Evolutionary conservation across 495 filamentous ascomycete species (phyloP).

Genomic region (Aspergillus sclerotiicarbonarius): DNA sequence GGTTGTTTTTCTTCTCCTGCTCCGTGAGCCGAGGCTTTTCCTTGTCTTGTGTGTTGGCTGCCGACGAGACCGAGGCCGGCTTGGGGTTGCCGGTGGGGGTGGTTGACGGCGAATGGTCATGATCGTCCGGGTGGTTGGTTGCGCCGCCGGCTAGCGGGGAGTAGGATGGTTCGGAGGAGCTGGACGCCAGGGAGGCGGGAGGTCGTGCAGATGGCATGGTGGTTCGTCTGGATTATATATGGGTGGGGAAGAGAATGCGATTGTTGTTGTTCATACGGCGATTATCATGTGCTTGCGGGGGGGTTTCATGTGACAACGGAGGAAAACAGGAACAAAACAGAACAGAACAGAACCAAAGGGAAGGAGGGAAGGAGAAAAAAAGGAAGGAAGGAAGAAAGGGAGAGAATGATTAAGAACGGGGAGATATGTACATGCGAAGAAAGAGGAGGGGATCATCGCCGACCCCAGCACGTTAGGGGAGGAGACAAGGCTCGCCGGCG

Average conservation of each 20-base stretch:
- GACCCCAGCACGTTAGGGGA: neutral
- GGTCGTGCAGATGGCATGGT: slow-evolving; percentile 28
- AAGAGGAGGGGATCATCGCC: slow-evolving; percentile 2
- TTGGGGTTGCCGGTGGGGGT: slow-evolving; percentile 51
- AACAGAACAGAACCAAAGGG: neutral
- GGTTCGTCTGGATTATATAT: neutral
- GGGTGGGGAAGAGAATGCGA: neutral
- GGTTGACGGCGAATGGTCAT: slow-evolving; percentile 44
- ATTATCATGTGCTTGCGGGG: slow-evolving; percentile 7
- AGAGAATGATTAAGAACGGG: neutral
- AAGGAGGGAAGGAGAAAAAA: slow-evolving; percentile 1
- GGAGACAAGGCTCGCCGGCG: neutral
- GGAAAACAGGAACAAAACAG: neutral
- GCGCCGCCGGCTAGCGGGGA: slow-evolving; percentile 19
- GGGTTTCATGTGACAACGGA: slow-evolving; percentile 12
- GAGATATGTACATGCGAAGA: neutral
- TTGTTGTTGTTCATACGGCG: neutral
- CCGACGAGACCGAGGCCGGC: slow-evolving; percentile 13
- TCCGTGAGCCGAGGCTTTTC: slow-evolving; percentile 79
- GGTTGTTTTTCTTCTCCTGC: slow-evolving; percentile 86
- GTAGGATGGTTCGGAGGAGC: slow-evolving; percentile 26
- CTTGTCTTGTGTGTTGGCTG: slow-evolving; percentile 46
- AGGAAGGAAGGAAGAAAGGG: neutral
- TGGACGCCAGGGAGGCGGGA: slow-evolving; percentile 21
- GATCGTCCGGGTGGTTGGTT: slow-evolving; percentile 31